A percentile compares a stretch with the other conserved stretches of the same genome.
These are phyloP conservation scores for Candida labiduridarum DNA, from an alignment of 1,139 yeast genomes.

Conservation along the genomic window DNA sequence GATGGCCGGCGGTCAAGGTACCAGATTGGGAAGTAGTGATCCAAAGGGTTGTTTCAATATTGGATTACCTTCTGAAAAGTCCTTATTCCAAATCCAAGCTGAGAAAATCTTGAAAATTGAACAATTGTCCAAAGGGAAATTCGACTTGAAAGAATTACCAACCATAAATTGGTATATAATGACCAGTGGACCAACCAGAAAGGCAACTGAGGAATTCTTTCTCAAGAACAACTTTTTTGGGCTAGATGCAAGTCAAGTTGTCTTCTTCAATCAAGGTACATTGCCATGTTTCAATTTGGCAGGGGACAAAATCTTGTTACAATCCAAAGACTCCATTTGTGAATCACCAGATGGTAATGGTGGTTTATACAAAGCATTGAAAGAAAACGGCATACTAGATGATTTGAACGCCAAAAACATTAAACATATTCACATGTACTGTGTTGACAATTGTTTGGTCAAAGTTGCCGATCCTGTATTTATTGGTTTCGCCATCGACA, in stretches of 20 bases:
- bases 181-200: constrained; percentile 92
- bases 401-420: constrained; percentile 74
- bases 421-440: constrained; percentile 92
- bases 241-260: constrained; percentile 55
- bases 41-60: constrained; percentile 97
- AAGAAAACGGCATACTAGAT: constrained; percentile 61
- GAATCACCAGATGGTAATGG: constrained; percentile 99
- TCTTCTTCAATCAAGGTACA: constrained; percentile 92
- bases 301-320: constrained; percentile 72
- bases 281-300: constrained; percentile 81
- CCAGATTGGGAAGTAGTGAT: constrained; percentile 81
- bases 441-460: constrained; percentile 93
- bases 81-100: constrained; percentile 91
- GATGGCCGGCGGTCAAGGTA: constrained; percentile 99
- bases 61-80: constrained; percentile 78
- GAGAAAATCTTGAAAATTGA: constrained; percentile 75
- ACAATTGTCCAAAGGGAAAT: constrained; percentile 37
- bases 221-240: constrained; percentile 68
- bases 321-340: constrained; percentile 56
- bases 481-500: constrained; percentile 78
- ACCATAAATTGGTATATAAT: constrained; percentile 84
- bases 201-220: constrained; percentile 76
- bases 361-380: constrained; percentile 86
- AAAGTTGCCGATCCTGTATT: constrained; percentile 94
- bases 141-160: constrained; percentile 24